Base-by-base conservation (phyloP, 106 monocot genomes). In the Triglochin maritima region DNA sequence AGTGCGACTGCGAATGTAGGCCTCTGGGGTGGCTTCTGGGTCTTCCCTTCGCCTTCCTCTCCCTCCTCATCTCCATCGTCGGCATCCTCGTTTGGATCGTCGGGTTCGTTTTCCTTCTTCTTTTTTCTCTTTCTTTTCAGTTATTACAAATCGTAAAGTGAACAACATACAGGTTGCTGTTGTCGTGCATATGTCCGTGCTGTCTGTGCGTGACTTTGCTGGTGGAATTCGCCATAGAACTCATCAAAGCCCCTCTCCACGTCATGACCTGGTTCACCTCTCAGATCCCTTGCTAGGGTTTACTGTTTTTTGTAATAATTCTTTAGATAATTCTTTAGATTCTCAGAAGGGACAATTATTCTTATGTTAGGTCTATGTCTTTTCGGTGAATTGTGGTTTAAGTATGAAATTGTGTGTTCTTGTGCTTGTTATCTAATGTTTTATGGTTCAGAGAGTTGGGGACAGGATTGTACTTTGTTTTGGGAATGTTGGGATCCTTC, bases 161-260 rank as follows among this genome's bases (percentile, higher is more conserved):
- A 56, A 16, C 10, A 44, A 65, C 42, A 16, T 11, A 42, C 68
- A 88, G 87, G 81, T 67, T 96, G 80, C 67, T 82, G 55, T 70
- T 96, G 61, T 96, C 95, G 14, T 96, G 95, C 78, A 80, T 96
- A 53, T 96, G 90, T 81, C 90, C 95, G 44, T 96, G 95, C 78
- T 96, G 95, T 72, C 74, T 96, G 57, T 96, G 95, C 72, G 90
- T 96, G 78, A 96, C 95, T 62, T 54, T 96, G 42, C 5, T 85
- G 76, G 87, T 96, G 67, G 95, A 96, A 80, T 5, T 90, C 62
- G 95, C 95, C 41, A 79, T 96, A 53, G 88, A 96, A 79, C 84
- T 96, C 71, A 81, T 96, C 79, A 96, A 96, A 56, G 87, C 95
- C 0, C 95, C 90, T 4, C 72, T 90, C 52, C 95, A 96, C 61